Conservation (phyloP, 129 eudicot genomes). For the Chrysanthemum makinoi region DNA sequence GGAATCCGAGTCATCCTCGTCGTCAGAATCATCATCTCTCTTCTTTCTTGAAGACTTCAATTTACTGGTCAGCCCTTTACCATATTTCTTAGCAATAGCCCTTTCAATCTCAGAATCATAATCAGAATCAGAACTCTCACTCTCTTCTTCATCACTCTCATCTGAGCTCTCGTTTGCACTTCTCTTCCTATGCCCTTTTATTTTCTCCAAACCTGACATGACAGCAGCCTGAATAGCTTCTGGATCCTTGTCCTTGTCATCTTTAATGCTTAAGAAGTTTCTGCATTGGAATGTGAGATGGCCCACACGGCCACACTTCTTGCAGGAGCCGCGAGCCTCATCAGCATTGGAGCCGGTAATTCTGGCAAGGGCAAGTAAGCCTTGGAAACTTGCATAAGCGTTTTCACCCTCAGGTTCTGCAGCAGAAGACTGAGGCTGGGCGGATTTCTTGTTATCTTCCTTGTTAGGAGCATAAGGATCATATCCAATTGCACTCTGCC, state of each 20-base stretch:
- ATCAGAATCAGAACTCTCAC: slow-evolving; percentile 84
- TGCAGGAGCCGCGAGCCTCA: slow-evolving; percentile 95
- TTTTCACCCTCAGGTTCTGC: slow-evolving; percentile 72
- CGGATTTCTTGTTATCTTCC: slow-evolving; percentile 60
- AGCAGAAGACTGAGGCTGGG: slow-evolving; percentile 32
- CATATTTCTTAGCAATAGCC: slow-evolving; percentile 58
- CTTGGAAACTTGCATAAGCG: slow-evolving; percentile 90
- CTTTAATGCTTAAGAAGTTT: slow-evolving; percentile 80
- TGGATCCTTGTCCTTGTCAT: slow-evolving; percentile 57
- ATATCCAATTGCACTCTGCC: slow-evolving; percentile 94
- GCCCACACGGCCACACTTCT: slow-evolving; percentile 93
- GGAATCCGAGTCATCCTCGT: slow-evolving; percentile 50
- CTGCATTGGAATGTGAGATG: slow-evolving; percentile 87
- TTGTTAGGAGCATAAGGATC: slow-evolving; percentile 95
- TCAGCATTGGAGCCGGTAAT: slow-evolving; percentile 70
- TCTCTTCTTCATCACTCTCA: slow-evolving; percentile 77
- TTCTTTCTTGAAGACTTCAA: slow-evolving; percentile 37
- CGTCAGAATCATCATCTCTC: slow-evolving; percentile 40
- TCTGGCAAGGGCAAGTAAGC: slow-evolving; percentile 75
- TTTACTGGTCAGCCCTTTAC: slow-evolving; percentile 42
- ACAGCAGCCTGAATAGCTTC: slow-evolving; percentile 74
- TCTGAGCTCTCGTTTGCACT: slow-evolving; percentile 42
- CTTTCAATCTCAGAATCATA: slow-evolving; percentile 87
- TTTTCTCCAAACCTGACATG: slow-evolving; percentile 70
- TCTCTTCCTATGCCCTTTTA: slow-evolving; percentile 57